These are phyloP conservation scores for Clavispora vitiphila DNA, from an alignment of 805 yeast species.

Conservation along the genomic window DNA sequence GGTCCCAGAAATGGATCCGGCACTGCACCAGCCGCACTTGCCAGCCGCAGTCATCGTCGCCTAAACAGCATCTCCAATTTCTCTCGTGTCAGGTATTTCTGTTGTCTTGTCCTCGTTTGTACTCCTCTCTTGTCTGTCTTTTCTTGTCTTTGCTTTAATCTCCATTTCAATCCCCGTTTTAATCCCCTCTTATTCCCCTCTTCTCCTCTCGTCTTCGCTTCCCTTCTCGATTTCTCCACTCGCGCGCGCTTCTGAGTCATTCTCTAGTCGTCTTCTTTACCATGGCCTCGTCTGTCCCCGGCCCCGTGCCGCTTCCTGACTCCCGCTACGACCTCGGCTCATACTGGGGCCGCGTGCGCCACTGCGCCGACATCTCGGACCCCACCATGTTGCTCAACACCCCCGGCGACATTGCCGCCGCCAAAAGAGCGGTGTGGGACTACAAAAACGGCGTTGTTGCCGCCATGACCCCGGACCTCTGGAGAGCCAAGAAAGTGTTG, in stretches of 20 bases:
- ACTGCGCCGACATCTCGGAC: slow-evolving; percentile 88
- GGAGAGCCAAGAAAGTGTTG: slow-evolving; percentile 82
- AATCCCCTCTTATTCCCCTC: too few relatives aligned
- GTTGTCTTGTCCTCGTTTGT: too few relatives aligned
- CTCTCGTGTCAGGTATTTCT: too few relatives aligned
- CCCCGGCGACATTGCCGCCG: slow-evolving; percentile 51
- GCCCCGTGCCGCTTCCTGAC: slow-evolving; percentile 72
- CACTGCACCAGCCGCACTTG: too few relatives aligned
- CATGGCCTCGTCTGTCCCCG: slow-evolving; percentile 89
- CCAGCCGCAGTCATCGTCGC: too few relatives aligned
- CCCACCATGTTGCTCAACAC: slow-evolving; percentile 85
- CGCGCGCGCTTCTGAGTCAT: neutral
- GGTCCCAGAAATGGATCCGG: too few relatives aligned
- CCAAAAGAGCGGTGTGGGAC: slow-evolving; percentile 63
- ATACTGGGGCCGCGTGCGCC: slow-evolving; percentile 92
- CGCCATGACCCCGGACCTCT: slow-evolving; percentile 71
- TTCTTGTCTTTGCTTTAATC: too few relatives aligned
- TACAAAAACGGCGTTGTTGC: slow-evolving; percentile 65
- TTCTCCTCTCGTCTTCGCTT: too few relatives aligned
- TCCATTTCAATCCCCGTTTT: too few relatives aligned
- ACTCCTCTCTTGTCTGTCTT: too few relatives aligned
- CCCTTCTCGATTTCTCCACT: too few relatives aligned
- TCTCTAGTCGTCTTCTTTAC: neutral
- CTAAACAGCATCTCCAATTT: too few relatives aligned
- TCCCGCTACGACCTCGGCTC: slow-evolving; percentile 76